Evolutionary conservation across 2,329 filamentous ascomycete species (phyloP), one percentile per base, ranked within the genome.

Genomic region (Pseudocercospora macadamiae): DNA sequence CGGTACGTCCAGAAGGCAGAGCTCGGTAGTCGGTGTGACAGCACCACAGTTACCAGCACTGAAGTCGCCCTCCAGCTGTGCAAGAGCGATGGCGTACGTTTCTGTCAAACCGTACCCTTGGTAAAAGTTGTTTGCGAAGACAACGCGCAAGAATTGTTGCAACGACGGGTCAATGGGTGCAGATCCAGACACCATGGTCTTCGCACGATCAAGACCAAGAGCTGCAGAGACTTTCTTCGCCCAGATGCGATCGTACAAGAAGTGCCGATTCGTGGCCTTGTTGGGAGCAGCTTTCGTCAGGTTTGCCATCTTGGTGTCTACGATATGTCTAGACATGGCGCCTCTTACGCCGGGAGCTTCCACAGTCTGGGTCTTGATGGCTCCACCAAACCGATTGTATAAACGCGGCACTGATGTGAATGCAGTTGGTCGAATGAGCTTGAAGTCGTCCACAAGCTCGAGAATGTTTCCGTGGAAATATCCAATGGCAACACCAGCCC

Each of bases 101-200:
- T 99, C 95, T 1, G 95, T 99, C 74, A 99, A 81, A 49, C 95
- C 95, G 74, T 93, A 99, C 26, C 93, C 95, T 77, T 97, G 93
- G 28, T 85, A 75, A 70, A 97, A 89, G 70, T 86, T 82, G 75
- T 88, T 90, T 60, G 84, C 89, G 64, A 96, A 90, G 26, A 90
- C 89, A 36, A 93, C 86, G 44, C 92, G 89, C 49, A 97, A 84
- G 79, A 97, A 97, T 70, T 90, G 84, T 64, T 97, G 93, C 30
- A 97, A 85, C 23, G 86, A 85, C 0, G 92, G 91, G 68, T 97
- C 93, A 39, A 99, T 84, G 60, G 93, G 93, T 10, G 95, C 93
- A 58, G 91, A 95, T 49, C 95, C 95, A 58, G 89, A 93, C 55
- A 96, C 83, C 87, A 97, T 90, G 64, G 82, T 83, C 64, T 82